Conservation (phyloP, 1,139 yeast genomes). For the Suhomyces anneliseae region DNA sequence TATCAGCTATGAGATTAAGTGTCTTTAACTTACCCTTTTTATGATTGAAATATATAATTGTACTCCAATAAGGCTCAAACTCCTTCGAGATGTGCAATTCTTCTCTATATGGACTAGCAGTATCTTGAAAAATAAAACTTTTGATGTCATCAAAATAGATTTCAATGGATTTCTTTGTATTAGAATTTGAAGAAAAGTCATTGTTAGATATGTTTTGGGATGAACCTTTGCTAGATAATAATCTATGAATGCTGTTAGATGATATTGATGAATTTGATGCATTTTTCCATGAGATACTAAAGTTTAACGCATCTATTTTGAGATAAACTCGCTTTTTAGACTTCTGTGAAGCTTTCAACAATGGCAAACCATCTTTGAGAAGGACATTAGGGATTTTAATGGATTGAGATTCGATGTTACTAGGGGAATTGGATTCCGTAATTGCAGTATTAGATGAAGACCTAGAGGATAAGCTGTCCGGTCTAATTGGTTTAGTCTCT, state of each 20-base stretch:
- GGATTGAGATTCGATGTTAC: not conserved
- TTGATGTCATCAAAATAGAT: slow-evolving; percentile 72
- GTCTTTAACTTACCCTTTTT: slow-evolving; percentile 56
- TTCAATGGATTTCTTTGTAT: slow-evolving; percentile 34
- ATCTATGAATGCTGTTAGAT: slow-evolving; percentile 16
- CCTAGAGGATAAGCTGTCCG: no score
- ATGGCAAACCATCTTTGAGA: slow-evolving; percentile 45
- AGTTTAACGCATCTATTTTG: slow-evolving; percentile 31
- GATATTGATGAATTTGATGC: slow-evolving; percentile 15
- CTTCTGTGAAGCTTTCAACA: slow-evolving; percentile 67
- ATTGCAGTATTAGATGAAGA: not conserved
- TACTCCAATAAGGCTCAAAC: slow-evolving; percentile 70
- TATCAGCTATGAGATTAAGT: slow-evolving; percentile 73
- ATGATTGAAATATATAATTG: slow-evolving; percentile 67
- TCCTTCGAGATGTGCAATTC: slow-evolving; percentile 74
- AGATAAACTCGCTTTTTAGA: slow-evolving; percentile 54
- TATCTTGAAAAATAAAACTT: slow-evolving; percentile 62
- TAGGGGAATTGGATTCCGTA: not conserved
- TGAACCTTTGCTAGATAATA: slow-evolving; percentile 6
- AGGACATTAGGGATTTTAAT: slow-evolving; percentile 14
- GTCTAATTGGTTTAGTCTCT: not conserved
- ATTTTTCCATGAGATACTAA: slow-evolving; percentile 50
- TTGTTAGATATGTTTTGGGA: not conserved
- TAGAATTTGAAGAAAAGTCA: slow-evolving; percentile 35
- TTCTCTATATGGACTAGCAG: slow-evolving; percentile 81